A percentile compares a stretch with the other conserved stretches of the same genome.
phyloP scores from a whole-genome alignment of 2,329 filamentous ascomycete genomes.

The Akanthomyces muscarius region DNA sequence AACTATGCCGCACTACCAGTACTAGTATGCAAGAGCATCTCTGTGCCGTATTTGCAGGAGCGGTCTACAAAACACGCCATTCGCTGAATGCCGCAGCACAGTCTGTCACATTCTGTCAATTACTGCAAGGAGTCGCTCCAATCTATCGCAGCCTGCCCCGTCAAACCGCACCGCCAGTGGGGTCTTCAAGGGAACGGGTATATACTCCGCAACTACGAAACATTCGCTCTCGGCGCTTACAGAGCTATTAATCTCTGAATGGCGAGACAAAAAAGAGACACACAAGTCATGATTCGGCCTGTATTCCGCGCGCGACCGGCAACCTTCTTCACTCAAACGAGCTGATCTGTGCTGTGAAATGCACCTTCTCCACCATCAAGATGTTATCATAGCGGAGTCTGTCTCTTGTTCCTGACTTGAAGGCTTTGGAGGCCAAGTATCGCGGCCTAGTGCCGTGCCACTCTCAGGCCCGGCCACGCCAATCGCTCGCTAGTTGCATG shows the following conservation, averaged over 20 bases:
- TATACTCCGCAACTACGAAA: slow-evolving; percentile 11
- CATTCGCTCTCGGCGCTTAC: slow-evolving; percentile 9
- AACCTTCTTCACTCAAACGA: neutral
- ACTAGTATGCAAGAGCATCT: neutral
- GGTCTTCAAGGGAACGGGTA: neutral
- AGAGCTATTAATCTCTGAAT: slow-evolving; percentile 14
- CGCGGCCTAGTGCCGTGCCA: slow-evolving; percentile 9
- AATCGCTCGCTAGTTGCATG: neutral
- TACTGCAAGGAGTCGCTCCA: slow-evolving; percentile 5
- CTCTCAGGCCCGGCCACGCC: neutral
- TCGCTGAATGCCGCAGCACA: neutral
- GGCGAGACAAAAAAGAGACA: neutral
- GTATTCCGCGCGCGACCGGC: neutral
- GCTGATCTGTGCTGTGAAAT: neutral
- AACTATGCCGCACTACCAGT: neutral
- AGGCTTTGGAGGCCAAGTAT: neutral
- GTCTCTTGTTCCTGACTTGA: slow-evolving; percentile 11
- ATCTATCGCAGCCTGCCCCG: neutral
- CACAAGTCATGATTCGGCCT: neutral
- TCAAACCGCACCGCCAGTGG: slow-evolving; percentile 2
- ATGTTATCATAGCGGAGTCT: slow-evolving; percentile 7
- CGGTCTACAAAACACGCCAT: neutral
- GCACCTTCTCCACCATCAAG: neutral
- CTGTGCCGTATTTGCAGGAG: neutral
- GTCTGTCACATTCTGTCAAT: neutral